These are phyloP conservation scores for Coemansia aciculifera DNA, from an alignment of 192 early-diverging fungal species.

Conservation along the genomic window DNA sequence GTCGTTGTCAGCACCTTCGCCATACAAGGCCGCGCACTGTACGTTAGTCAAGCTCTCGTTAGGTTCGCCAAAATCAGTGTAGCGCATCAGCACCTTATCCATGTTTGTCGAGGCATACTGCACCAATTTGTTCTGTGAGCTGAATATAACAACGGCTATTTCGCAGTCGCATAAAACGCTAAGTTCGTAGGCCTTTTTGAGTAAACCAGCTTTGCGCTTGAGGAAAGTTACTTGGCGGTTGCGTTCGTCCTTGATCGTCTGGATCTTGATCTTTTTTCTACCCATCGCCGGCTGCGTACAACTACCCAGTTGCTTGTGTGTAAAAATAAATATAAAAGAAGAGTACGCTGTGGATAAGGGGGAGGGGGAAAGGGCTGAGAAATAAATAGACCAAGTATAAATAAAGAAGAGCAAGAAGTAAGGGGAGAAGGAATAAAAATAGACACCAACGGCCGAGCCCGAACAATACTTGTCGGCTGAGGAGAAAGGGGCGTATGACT, in stretches of 20 bases:
- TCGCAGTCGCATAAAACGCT: constrained; percentile 94
- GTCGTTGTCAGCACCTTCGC: constrained; percentile 39
- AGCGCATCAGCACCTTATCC: constrained; percentile 86
- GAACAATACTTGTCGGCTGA: constrained; percentile 14
- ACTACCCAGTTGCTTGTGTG: neutral
- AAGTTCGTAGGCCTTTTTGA: constrained; percentile 97
- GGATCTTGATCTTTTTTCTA: constrained; percentile 93
- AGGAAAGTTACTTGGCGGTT: constrained; percentile 94
- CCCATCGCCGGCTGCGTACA: constrained; percentile 65
- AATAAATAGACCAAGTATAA: constrained; percentile 27
- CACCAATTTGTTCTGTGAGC: constrained; percentile 87
- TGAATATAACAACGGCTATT: constrained; percentile 94
- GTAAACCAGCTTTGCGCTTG: constrained; percentile 90
- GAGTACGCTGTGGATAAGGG: constrained; percentile 1
- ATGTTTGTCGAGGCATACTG: constrained; percentile 94
- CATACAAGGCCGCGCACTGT: constrained; percentile 38
- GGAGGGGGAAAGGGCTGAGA: neutral
- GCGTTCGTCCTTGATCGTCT: constrained; percentile 84
- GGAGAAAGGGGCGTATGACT: constrained; percentile 1
- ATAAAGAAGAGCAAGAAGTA: constrained; percentile 17
- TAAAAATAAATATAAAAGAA: neutral
- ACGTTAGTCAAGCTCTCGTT: constrained; percentile 63
- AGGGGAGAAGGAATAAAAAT: constrained; percentile 10
- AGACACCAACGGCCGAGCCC: constrained; percentile 4
- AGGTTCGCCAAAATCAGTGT: constrained; percentile 69